phyloP scores from a whole-genome alignment of 495 filamentous ascomycete genomes.

The Penicillium simplicissimum region DNA sequence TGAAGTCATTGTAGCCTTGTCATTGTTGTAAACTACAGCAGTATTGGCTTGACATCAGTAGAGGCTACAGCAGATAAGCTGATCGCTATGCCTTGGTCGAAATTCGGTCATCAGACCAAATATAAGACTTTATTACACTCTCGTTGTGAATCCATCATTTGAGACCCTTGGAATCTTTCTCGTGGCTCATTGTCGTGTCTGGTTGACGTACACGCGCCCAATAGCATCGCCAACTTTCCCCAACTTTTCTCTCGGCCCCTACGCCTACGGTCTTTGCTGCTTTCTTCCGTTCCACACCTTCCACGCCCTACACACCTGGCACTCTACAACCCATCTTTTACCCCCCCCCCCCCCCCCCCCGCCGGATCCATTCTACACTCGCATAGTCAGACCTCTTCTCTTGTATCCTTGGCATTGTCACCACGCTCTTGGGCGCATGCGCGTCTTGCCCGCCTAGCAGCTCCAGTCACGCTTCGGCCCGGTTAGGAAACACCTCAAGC shows the following conservation, averaged over 20 bases:
- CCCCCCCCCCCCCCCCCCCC: no score
- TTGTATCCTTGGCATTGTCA: background rate
- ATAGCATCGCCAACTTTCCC: conserved; percentile 7
- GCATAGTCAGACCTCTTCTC: background rate
- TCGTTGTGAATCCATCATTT: background rate
- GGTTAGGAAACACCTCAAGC: conserved; percentile 10
- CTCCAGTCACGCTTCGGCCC: conserved; percentile 15
- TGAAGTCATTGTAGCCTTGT: background rate
- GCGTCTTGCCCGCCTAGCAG: conserved; percentile 14
- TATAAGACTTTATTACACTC: background rate
- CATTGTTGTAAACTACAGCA: background rate
- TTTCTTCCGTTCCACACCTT: conserved; percentile 12
- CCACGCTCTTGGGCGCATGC: conserved; percentile 3
- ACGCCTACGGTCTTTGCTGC: conserved; percentile 11
- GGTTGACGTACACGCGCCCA: background rate
- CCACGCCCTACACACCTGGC: background rate
- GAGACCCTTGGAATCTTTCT: no score
- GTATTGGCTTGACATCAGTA: background rate
- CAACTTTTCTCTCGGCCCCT: conserved; percentile 25
- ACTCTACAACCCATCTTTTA: background rate
- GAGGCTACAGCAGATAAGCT: background rate
- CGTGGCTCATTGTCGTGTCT: background rate
- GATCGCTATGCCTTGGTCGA: background rate
- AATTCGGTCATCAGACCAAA: background rate
- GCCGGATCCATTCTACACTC: background rate